Conservation (phyloP, 371 early-diverging fungal species). For the Coemansia sp. region DNA sequence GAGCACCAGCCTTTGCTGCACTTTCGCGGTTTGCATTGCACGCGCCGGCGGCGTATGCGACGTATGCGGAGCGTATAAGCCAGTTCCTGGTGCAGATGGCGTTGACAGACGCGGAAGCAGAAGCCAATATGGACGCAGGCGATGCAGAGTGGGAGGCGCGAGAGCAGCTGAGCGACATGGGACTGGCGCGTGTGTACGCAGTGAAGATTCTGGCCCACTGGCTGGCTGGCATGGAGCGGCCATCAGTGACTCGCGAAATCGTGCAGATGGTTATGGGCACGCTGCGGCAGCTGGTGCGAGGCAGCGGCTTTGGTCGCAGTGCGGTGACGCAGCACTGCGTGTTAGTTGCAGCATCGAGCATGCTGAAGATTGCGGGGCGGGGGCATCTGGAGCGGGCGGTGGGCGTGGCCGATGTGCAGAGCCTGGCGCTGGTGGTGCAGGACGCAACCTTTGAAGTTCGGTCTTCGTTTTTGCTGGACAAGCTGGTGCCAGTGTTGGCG, state of each 20-base stretch:
- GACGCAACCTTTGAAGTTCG: conserved; percentile 84
- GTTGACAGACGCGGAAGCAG: conserved; percentile 7
- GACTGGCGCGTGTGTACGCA: conserved; percentile 48
- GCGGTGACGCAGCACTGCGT: conserved; percentile 60
- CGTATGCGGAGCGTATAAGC: conserved; percentile 27
- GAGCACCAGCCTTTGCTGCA: conserved; percentile 29
- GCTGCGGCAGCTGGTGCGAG: conserved; percentile 58
- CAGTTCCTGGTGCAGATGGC: conserved; percentile 24
- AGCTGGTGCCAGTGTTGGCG: conserved; percentile 69
- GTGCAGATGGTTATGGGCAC: conserved; percentile 60
- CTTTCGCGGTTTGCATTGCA: conserved; percentile 39
- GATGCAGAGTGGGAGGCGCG: conserved; percentile 63
- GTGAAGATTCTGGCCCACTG: conserved; percentile 61
- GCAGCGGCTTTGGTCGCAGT: conserved; percentile 53
- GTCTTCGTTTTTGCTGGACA: conserved; percentile 62
- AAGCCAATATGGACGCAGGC: neutral
- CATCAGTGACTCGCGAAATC: conserved; percentile 49
- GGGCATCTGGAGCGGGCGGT: conserved; percentile 58
- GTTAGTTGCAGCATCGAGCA: conserved; percentile 63
- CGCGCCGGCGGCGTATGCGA: conserved; percentile 36
- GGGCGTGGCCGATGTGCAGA: conserved; percentile 57
- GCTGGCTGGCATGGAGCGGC: conserved; percentile 53
- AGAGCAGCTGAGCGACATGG: conserved; percentile 53
- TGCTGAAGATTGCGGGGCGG: conserved; percentile 66
- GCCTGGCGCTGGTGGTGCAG: conserved; percentile 60